phyloP scores from a whole-genome alignment of 352 stramenopile species.

The Phytophthora sansomeana region DNA sequence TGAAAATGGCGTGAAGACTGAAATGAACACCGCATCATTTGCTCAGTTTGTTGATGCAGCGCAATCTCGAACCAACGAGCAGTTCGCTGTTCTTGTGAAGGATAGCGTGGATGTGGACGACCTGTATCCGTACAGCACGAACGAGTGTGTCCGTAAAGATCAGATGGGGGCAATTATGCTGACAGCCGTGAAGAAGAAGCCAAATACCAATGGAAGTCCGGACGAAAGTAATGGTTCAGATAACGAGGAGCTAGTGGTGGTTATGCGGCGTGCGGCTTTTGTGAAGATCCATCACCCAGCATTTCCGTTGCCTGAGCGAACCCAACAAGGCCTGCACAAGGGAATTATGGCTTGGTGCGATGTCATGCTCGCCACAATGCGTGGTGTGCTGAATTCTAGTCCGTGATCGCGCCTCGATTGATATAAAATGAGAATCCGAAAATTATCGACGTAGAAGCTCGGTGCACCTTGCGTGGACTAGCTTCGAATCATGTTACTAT shows the following conservation, averaged over 20 bases:
- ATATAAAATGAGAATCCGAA: too few relatives aligned
- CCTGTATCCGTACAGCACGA: constrained; percentile 22
- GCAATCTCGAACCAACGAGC: neutral
- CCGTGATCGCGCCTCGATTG: constrained; percentile 7
- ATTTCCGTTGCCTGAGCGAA: constrained; percentile 5
- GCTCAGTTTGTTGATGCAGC: constrained; percentile 11
- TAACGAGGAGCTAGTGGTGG: constrained; percentile 13
- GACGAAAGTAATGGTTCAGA: neutral
- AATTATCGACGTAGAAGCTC: too few relatives aligned
- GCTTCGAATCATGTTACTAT: too few relatives aligned
- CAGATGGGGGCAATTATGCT: constrained; percentile 14
- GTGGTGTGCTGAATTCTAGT: constrained; percentile 6
- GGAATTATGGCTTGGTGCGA: constrained; percentile 22
- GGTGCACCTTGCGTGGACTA: too few relatives aligned
- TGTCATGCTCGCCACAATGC: constrained; percentile 19
- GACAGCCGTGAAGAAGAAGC: constrained; percentile 5
- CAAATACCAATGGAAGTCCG: neutral
- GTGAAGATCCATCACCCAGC: constrained; percentile 18
- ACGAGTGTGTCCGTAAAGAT: constrained; percentile 29
- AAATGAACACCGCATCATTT: constrained; percentile 28
- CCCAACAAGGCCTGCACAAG: constrained; percentile 13
- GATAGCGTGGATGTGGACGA: constrained; percentile 32
- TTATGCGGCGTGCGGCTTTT: constrained; percentile 25
- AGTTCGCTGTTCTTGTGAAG: constrained; percentile 16
- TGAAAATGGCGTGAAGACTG: constrained; percentile 25